Conservation (phyloP, 2,329 filamentous ascomycete genomes). For the Cryphonectria carpinicola region DNA sequence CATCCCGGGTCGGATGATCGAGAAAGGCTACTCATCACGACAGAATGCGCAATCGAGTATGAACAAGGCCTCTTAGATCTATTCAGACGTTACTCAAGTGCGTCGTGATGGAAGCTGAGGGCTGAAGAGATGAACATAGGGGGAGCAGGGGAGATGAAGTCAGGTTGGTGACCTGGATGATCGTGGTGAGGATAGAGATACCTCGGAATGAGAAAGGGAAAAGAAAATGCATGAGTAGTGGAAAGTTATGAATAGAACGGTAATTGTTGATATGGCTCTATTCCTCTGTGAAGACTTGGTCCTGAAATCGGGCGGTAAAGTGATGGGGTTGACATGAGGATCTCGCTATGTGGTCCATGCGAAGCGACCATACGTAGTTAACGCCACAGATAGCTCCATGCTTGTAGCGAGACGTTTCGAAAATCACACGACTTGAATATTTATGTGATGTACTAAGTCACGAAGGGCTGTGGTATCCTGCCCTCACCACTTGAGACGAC, state of each 20-base stretch:
- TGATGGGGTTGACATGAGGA: too few species aligned
- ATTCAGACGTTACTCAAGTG: not conserved
- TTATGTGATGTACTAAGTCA: not conserved
- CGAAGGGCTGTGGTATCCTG: not conserved
- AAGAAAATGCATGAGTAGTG: not conserved
- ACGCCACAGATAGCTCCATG: too few species aligned
- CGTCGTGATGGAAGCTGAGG: not conserved
- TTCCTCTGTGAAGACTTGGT: too few species aligned
- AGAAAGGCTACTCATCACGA: constrained; percentile 1
- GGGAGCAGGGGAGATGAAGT: too few species aligned
- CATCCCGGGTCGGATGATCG: not conserved
- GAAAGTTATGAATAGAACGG: too few species aligned
- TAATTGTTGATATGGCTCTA: not conserved
- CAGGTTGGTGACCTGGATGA: not conserved
- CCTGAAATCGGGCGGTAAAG: too few species aligned
- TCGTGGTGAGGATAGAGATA: not conserved
- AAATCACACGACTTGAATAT: too few species aligned
- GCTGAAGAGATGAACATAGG: not conserved
- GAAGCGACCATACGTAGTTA: too few species aligned
- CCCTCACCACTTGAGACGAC: too few species aligned
- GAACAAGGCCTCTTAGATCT: not conserved
- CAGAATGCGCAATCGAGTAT: not conserved
- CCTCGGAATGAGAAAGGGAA: not conserved
- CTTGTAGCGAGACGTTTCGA: too few species aligned
- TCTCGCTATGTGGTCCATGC: too few species aligned